Base-by-base conservation (phyloP, 1,139 yeast genomes). In the Torulaspora pretoriensis region DNA sequence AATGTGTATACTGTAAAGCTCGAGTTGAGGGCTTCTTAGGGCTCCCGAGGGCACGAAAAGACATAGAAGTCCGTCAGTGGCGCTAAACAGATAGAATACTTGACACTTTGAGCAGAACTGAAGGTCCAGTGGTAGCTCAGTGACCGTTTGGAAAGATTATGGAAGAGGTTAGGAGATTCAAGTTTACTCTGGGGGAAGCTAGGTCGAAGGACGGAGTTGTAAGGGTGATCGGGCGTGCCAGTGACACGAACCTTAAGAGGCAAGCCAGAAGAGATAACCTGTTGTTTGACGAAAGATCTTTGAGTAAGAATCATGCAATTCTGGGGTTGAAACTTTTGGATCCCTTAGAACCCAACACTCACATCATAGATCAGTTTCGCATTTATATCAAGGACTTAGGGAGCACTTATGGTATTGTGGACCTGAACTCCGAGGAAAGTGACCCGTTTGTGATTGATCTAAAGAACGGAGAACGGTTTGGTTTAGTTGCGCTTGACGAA, bases 401-500 rank as follows among this genome's bases (percentile, higher is more conserved):
- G 16, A 53, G 55, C 31, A 47, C 55, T 2, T 51, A 54, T 38
- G 60, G 61, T 8, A 51, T 55, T 14, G 57, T 57, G 17, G 59
- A 56, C 41, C 35, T 55, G 31, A 54, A 54, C 28, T 50, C 57
- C 5, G 46, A 54, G 35, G 50, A 45, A 9, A 40, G 45, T 12
- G 51, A 52, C 27, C 47, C 53, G 16, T 49, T 46, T 17, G 43
- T 56, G 2, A 52, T 56, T 16, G 59, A 56, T 42, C 42, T 56
- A 31, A 55, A 53, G 37, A 54, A 56, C 38, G 60, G 61, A 4
- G 60, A 55, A 30, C 39, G 57, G 23, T 56, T 57, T 43, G 61
- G 61, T 2, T 38, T 57, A 14, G 47, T 57, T 10, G 43, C 43
- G 16, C 19, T 44, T 35, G 39, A 39, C 5, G 31, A 33, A 19